Conservation (phyloP, 305 asterid genomes). For the Solanum chacoense region DNA sequence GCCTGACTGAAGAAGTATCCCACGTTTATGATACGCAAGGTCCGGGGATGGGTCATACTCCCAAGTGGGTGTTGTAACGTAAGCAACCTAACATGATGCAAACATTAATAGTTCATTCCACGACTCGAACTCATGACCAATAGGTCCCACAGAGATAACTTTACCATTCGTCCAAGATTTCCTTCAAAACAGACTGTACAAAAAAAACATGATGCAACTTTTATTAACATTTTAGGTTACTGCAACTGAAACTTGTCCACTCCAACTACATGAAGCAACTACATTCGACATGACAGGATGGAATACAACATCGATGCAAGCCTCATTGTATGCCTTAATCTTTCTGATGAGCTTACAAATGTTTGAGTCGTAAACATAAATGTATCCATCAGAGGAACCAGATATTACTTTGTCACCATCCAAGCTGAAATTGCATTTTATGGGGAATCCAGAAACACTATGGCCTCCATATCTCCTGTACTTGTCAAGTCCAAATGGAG, state of each 20-base stretch:
- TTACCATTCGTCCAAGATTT: background rate
- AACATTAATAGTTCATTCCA: background rate
- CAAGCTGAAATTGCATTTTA: conserved; percentile 75
- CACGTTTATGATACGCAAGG: background rate
- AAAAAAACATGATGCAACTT: background rate
- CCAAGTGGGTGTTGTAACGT: background rate
- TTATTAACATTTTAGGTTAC: background rate
- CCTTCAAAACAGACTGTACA: background rate
- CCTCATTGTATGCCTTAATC: conserved; percentile 48
- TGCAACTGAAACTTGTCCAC: conserved; percentile 46
- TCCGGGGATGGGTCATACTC: background rate
- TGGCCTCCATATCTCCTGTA: conserved; percentile 70
- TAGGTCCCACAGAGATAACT: background rate
- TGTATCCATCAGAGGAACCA: conserved; percentile 74
- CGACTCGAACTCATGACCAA: background rate
- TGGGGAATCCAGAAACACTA: conserved; percentile 76
- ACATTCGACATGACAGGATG: conserved; percentile 58
- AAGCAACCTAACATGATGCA: background rate
- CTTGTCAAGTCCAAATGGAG: conserved; percentile 75
- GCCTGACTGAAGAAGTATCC: background rate
- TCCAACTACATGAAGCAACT: conserved; percentile 80
- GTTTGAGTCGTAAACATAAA: conserved; percentile 55
- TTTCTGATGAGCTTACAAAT: conserved; percentile 49
- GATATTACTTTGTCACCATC: conserved; percentile 54
- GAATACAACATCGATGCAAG: conserved; percentile 64